phyloP scores from a whole-genome alignment of 2,329 filamentous ascomycete species.

The Stromatinia cepivora region DNA sequence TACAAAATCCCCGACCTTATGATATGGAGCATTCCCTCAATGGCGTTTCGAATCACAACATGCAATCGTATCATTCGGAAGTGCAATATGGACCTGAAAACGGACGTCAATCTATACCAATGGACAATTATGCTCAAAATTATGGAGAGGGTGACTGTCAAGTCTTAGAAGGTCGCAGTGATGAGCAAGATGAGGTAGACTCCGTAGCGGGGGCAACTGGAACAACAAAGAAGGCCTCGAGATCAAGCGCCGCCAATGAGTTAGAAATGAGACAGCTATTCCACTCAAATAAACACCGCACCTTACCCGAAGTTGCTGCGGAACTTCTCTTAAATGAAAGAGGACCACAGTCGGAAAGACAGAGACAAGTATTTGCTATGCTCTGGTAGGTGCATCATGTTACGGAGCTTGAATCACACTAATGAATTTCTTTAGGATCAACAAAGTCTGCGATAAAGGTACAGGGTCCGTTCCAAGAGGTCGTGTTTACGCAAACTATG shows the following conservation, averaged over 20 bases:
- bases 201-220: slow-evolving; percentile 49
- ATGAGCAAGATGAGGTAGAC: slow-evolving; percentile 59
- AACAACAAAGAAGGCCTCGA: slow-evolving; percentile 57
- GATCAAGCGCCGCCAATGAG: slow-evolving; percentile 77
- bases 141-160: slow-evolving; percentile 60
- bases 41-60: slow-evolving; percentile 46
- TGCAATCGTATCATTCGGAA: slow-evolving; percentile 48
- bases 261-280: slow-evolving; percentile 77
- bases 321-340: slow-evolving; percentile 78
- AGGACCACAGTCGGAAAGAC: slow-evolving; percentile 78
- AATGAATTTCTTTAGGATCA: slow-evolving; percentile 58
- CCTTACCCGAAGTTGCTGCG: slow-evolving; percentile 68
- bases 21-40: slow-evolving; percentile 53
- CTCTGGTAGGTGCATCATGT: slow-evolving; percentile 62
- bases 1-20: slow-evolving; percentile 53
- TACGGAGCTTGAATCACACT: slow-evolving; percentile 20
- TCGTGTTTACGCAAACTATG: slow-evolving; percentile 93
- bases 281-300: slow-evolving; percentile 65
- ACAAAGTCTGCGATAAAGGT: slow-evolving; percentile 68
- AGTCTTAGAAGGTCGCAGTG: slow-evolving; percentile 55
- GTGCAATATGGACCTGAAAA: slow-evolving; percentile 41
- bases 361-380: slow-evolving; percentile 86
- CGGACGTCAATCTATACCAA: slow-evolving; percentile 53
- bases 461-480: slow-evolving; percentile 89
- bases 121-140: slow-evolving; percentile 55